These are phyloP conservation scores for Pleurotus giganteus DNA, from an alignment of 768 basidiomycete genomes.

Conservation along the genomic window DNA sequence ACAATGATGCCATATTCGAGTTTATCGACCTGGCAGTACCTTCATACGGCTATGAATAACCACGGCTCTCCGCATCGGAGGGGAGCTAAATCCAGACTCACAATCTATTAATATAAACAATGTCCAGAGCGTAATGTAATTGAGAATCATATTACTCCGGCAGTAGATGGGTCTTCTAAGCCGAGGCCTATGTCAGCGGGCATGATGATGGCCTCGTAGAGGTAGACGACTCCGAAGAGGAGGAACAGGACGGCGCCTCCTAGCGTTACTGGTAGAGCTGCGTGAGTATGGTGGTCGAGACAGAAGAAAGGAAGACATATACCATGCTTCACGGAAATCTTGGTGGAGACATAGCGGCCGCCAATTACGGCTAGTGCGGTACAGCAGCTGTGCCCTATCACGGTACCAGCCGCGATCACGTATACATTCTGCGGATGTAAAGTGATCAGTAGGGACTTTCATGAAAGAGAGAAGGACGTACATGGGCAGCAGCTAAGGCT, in stretches of 20 bases:
- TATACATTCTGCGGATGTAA: constrained; percentile 71
- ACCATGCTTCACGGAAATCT: constrained; percentile 96
- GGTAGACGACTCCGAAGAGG: constrained; percentile 77
- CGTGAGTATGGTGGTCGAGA: not conserved
- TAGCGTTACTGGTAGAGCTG: constrained; percentile 61
- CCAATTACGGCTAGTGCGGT: constrained; percentile 91
- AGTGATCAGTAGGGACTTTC: not conserved
- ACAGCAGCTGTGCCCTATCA: constrained; percentile 85
- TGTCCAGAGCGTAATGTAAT: constrained; percentile 5
- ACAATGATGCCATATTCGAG: no score
- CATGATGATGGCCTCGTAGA: constrained; percentile 56
- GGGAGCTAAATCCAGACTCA: no score
- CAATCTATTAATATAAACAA: no score
- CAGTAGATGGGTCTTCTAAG: constrained; percentile 17
- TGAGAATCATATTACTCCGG: constrained; percentile 23
- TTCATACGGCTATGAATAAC: no score
- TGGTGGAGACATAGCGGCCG: constrained; percentile 88
- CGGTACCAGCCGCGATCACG: constrained; percentile 85
- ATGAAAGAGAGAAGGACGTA: constrained; percentile 30
- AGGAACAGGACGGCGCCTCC: constrained; percentile 83
- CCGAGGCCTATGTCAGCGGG: constrained; percentile 34
- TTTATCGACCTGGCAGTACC: no score
- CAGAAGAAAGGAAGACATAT: constrained; percentile 25
- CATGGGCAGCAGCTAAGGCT: constrained; percentile 92
- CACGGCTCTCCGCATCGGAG: no score